Percentiles rank a stretch among this genome's conserved stretches.
phyloP scores from a whole-genome alignment of 78 protist species.

The Protostelium mycophagum region DNA sequence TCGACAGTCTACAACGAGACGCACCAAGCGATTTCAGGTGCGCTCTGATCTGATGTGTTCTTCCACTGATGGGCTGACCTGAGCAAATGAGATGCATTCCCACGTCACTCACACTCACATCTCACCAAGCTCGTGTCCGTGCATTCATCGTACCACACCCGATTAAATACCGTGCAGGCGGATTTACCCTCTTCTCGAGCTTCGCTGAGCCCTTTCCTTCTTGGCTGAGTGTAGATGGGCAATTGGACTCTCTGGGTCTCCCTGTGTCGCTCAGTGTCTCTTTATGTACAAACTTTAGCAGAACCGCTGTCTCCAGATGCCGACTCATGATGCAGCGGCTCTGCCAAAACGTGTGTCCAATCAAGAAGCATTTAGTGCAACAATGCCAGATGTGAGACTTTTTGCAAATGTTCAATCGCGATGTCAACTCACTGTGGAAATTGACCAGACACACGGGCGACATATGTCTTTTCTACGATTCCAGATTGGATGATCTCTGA shows the following conservation, averaged over 20 bases:
- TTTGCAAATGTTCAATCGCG: not conserved
- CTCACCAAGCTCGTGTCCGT: conserved; percentile 25
- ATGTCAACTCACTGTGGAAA: conserved; percentile 23
- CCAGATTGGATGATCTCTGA: conserved; percentile 20
- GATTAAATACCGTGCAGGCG: conserved; percentile 25
- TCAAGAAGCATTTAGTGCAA: too few relatives aligned
- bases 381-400: too few relatives aligned
- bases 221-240: conserved; percentile 21
- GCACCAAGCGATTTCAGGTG: conserved; percentile 70
- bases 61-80: conserved; percentile 58
- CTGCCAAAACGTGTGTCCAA: too few relatives aligned
- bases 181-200: conserved; percentile 29
- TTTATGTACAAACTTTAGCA: not conserved
- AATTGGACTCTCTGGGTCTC: conserved; percentile 12
- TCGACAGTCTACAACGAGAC: too few relatives aligned
- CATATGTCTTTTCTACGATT: conserved; percentile 56
- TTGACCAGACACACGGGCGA: conserved; percentile 71
- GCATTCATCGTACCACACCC: conserved; percentile 9
- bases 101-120: conserved; percentile 28
- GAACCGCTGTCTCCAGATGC: not conserved
- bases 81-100: not conserved
- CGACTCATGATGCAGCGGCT: too few relatives aligned
- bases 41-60: conserved; percentile 88
- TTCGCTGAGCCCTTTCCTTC: conserved; percentile 31
- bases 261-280: not conserved